Conservation (phyloP, 768 basidiomycete species). For the Leccinum barrowsii region DNA sequence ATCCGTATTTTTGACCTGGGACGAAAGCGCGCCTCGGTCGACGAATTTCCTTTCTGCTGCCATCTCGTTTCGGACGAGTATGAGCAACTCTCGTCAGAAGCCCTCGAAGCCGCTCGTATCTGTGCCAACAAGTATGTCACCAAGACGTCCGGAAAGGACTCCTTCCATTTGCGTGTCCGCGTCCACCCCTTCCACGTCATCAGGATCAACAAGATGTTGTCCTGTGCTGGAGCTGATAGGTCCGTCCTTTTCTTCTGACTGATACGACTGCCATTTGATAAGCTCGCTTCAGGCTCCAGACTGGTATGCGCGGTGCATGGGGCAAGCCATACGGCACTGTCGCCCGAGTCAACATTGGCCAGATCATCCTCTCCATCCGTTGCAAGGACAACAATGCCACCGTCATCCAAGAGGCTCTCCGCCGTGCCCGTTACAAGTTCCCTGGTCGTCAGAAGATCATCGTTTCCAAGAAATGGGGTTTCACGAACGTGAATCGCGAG, state of each 20-base stretch:
- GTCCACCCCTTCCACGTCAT: constrained; percentile 98
- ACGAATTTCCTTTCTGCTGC: constrained; percentile 97
- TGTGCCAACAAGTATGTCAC: constrained; percentile 99
- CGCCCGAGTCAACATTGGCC: constrained; percentile 95
- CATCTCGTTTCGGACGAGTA: constrained; percentile 98
- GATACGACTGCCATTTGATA: background rate
- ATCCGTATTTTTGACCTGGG: constrained; percentile 96
- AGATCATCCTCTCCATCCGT: constrained; percentile 89
- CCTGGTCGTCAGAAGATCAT: constrained; percentile 98
- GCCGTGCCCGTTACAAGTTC: constrained; percentile 99
- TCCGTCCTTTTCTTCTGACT: constrained; percentile 20
- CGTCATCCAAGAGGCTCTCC: constrained; percentile 94
- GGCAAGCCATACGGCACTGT: constrained; percentile 97
- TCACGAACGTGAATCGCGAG: constrained; percentile 89
- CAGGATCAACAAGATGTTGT: constrained; percentile 99
- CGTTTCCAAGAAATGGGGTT: constrained; percentile 97
- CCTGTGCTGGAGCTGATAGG: constrained; percentile 98
- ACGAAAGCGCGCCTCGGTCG: constrained; percentile 92
- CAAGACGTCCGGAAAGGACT: constrained; percentile 97
- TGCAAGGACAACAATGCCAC: constrained; percentile 84
- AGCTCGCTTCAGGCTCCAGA: constrained; percentile 60
- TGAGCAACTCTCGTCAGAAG: constrained; percentile 93
- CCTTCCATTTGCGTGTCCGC: constrained; percentile 96
- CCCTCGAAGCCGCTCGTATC: constrained; percentile 96
- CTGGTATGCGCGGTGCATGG: constrained; percentile 99